Evolutionary conservation across 345 rosid genomes (phyloP).

Genomic region (Linum tenue): DNA sequence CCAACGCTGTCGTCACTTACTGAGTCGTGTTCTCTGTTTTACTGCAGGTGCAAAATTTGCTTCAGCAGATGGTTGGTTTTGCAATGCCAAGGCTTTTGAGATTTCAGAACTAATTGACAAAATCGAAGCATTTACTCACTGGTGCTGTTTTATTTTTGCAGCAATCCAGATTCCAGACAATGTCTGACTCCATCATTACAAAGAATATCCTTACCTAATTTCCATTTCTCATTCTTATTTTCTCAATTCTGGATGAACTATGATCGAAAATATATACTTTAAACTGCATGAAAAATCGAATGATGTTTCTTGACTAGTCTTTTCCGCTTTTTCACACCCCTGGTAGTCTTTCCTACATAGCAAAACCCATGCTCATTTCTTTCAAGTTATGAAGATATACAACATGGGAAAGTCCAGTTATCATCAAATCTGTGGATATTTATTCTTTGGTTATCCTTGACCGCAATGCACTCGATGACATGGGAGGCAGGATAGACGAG

Average conservation of each 20-base stretch:
- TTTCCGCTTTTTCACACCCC: not conserved
- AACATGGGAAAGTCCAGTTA: not conserved
- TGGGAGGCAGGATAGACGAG: constrained; percentile 60
- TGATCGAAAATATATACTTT: not conserved
- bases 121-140: not conserved
- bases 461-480: constrained; percentile 11
- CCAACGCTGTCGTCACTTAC: not conserved
- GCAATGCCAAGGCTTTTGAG: not conserved
- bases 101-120: not conserved
- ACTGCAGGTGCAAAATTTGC: constrained; percentile 28
- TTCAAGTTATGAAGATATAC: not conserved
- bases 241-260: not conserved
- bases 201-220: constrained; percentile 1
- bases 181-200: constrained; percentile 1
- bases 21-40: not conserved
- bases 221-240: not conserved
- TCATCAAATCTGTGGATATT: not conserved
- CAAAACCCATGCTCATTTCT: not conserved
- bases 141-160: constrained; percentile 3
- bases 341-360: not conserved
- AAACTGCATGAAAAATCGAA: not conserved
- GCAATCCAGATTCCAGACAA: constrained; percentile 13
- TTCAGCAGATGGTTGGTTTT: constrained; percentile 4
- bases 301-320: not conserved
- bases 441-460: not conserved